These are phyloP conservation scores for Metschnikowia koreensis DNA, from an alignment of 805 yeast genomes.

Conservation along the genomic window DNA sequence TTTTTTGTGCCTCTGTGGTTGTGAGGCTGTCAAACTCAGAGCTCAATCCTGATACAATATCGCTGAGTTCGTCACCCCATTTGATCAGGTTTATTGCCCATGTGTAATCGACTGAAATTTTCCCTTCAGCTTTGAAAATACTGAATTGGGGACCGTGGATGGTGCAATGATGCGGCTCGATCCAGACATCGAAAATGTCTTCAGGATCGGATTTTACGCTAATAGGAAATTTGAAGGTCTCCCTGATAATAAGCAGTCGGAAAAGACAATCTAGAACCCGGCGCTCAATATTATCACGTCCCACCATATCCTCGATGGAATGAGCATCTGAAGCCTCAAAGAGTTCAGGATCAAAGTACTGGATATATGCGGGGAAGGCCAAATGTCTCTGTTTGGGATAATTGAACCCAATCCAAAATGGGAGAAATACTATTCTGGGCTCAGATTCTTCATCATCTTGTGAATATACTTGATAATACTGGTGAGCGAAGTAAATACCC, in stretches of 20 bases:
- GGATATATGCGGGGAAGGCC: slow-evolving; percentile 26
- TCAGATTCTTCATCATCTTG: slow-evolving; percentile 2
- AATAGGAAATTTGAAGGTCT: slow-evolving; percentile 31
- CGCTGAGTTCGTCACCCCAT: slow-evolving; percentile 18
- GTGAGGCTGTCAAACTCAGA: slow-evolving; percentile 27
- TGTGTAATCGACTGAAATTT: slow-evolving; percentile 4
- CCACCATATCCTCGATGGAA: slow-evolving; percentile 8
- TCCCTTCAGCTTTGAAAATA: slow-evolving; percentile 11
- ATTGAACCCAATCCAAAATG: slow-evolving; percentile 29
- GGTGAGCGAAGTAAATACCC: slow-evolving; percentile 19
- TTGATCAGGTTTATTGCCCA: slow-evolving; percentile 33
- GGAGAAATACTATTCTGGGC: slow-evolving; percentile 20
- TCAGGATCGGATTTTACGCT: slow-evolving; percentile 10
- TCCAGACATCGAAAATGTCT: slow-evolving; percentile 28
- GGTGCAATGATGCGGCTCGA: slow-evolving; percentile 28
- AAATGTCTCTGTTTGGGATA: slow-evolving; percentile 25
- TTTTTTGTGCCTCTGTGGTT: slow-evolving; percentile 20
- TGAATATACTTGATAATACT: slow-evolving; percentile 5
- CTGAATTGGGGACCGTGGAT: slow-evolving; percentile 29
- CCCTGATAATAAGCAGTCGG: slow-evolving; percentile 21
- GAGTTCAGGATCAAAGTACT: slow-evolving; percentile 26
- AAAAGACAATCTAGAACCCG: slow-evolving; percentile 26
- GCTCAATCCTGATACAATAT: slow-evolving; percentile 23
- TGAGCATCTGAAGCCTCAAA: slow-evolving; percentile 12
- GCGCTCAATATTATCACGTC: slow-evolving; percentile 25